Conservation (phyloP, 2,329 filamentous ascomycete species). For the Scedosporium aurantiacum region DNA sequence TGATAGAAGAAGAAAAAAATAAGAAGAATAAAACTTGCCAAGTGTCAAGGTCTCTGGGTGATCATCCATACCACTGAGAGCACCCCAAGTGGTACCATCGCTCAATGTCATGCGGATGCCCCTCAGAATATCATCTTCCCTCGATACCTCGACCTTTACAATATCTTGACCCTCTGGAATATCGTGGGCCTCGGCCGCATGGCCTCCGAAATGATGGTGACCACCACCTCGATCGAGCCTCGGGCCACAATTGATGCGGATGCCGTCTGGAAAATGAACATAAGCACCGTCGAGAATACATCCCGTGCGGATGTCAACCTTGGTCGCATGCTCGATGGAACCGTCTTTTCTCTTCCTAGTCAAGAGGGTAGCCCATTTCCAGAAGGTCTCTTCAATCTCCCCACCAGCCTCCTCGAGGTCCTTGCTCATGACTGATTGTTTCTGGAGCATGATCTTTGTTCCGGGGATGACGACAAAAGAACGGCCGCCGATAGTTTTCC, state of each 20-base stretch:
- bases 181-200: constrained; percentile 17
- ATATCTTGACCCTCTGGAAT: constrained; percentile 16
- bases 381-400: background rate
- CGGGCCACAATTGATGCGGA: constrained; percentile 29
- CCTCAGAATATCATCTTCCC: constrained; percentile 2
- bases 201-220: constrained; percentile 18
- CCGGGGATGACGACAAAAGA: constrained; percentile 26
- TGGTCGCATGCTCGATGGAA: constrained; percentile 23
- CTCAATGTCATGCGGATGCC: constrained; percentile 15
- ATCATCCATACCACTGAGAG: constrained; percentile 9
- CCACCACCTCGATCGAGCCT: constrained; percentile 10
- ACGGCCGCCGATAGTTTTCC: constrained; percentile 19
- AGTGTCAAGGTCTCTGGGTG: background rate
- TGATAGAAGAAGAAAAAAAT: background rate
- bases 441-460: constrained; percentile 24
- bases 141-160: constrained; percentile 19
- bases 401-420: constrained; percentile 12
- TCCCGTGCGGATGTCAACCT: constrained; percentile 33
- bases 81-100: constrained; percentile 13
- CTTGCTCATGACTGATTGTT: constrained; percentile 18
- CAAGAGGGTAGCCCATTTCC: constrained; percentile 22
- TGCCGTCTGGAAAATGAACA: constrained; percentile 32
- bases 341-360: constrained; percentile 18
- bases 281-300: constrained; percentile 31
- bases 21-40: too few species aligned